Evolutionary conservation across 1,139 yeast genomes (phyloP).

Genomic region (Arxiozyma slooffiae): DNA sequence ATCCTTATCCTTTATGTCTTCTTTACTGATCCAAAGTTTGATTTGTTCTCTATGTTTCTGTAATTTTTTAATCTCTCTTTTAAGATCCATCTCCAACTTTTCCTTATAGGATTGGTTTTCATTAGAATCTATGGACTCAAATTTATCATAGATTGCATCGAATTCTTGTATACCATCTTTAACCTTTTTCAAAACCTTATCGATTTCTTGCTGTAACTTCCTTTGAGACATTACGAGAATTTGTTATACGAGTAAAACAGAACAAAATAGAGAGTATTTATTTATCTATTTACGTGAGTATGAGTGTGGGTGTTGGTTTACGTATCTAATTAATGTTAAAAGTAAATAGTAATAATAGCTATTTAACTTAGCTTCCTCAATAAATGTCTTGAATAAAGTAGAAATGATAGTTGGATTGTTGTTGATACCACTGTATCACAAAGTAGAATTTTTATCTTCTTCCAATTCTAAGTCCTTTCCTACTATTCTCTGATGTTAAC

Average conservation of each 20-base stretch:
- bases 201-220: slow-evolving; percentile 76
- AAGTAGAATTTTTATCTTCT: too few relatives aligned
- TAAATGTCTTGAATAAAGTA: too few relatives aligned
- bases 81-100: slow-evolving; percentile 83
- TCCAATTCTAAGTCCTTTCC: too few relatives aligned
- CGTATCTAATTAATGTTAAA: too few relatives aligned
- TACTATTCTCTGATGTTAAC: too few relatives aligned
- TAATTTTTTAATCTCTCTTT: slow-evolving; percentile 87
- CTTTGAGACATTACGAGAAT: slow-evolving; percentile 49
- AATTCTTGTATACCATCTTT: slow-evolving; percentile 85
- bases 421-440: too few relatives aligned
- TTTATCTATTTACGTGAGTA: too few relatives aligned
- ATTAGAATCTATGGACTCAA: slow-evolving; percentile 54
- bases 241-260: background rate
- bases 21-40: slow-evolving; percentile 89
- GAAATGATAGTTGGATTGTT: too few relatives aligned
- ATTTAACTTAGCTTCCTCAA: too few relatives aligned
- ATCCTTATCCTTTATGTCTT: slow-evolving; percentile 71
- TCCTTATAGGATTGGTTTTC: slow-evolving; percentile 78
- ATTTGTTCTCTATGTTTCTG: slow-evolving; percentile 93
- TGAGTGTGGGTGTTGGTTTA: too few relatives aligned
- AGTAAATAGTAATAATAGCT: too few relatives aligned
- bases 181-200: slow-evolving; percentile 89
- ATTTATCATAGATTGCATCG: slow-evolving; percentile 79
- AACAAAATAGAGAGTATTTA: background rate